phyloP scores from a whole-genome alignment of 805 yeast species.

The Suhomyces emberorum region DNA sequence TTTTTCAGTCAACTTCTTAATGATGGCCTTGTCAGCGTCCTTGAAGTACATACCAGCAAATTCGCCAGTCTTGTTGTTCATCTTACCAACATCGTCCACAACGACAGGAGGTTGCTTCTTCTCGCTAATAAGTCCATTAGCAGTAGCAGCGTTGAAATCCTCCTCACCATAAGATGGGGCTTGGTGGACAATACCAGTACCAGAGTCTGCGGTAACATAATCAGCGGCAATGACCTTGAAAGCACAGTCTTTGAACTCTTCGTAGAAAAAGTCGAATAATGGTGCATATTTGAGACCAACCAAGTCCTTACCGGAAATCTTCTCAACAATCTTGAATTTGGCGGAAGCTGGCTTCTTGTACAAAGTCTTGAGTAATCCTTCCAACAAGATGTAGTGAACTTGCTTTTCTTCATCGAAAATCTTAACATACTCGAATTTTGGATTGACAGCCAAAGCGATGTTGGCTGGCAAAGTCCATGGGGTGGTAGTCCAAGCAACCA shows the following conservation, averaged over 20 bases:
- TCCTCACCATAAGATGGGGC: conserved; percentile 99
- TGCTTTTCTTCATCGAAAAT: conserved; percentile 86
- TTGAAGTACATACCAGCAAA: conserved; percentile 85
- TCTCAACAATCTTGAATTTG: conserved; percentile 78
- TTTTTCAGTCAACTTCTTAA: conserved; percentile 72
- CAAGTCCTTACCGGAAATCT: conserved; percentile 73
- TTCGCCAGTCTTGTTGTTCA: conserved; percentile 70
- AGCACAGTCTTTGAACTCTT: conserved; percentile 69
- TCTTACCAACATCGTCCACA: conserved; percentile 87
- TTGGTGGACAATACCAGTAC: conserved; percentile 99
- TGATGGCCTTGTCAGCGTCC: conserved; percentile 91
- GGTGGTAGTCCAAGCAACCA: conserved; percentile 99
- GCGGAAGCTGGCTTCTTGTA: conserved; percentile 95
- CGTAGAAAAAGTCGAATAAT: conserved; percentile 74
- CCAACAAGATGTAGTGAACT: conserved; percentile 78
- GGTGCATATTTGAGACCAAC: conserved; percentile 82
- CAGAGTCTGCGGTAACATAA: conserved; percentile 89
- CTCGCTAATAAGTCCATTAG: conserved; percentile 70
- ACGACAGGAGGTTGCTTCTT: conserved; percentile 83
- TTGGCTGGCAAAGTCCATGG: conserved; percentile 99
- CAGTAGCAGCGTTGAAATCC: conserved; percentile 83
- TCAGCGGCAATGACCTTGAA: conserved; percentile 79
- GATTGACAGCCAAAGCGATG: conserved; percentile 87
- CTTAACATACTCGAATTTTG: conserved; percentile 87
- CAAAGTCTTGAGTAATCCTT: conserved; percentile 73